phyloP scores from a whole-genome alignment of 2,329 filamentous ascomycete genomes.

The Trichoderma sp. region DNA sequence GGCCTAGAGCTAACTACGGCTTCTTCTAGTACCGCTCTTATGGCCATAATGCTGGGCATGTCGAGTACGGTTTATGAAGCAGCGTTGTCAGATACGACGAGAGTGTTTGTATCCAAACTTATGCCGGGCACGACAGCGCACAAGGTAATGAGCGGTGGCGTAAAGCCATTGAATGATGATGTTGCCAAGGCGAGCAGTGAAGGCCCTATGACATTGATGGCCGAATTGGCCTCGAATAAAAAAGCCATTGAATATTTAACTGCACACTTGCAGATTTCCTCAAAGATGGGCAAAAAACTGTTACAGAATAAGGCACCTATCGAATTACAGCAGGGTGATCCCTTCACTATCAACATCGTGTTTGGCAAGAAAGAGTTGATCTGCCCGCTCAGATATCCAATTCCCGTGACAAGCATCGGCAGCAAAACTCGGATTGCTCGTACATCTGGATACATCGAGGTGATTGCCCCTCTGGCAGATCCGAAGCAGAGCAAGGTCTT shows the following conservation, averaged over 20 bases:
- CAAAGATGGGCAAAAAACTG: slow-evolving; percentile 35
- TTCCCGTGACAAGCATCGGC: slow-evolving; percentile 37
- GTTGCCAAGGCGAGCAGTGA: slow-evolving; percentile 25
- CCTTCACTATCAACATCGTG: slow-evolving; percentile 42
- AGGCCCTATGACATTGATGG: slow-evolving; percentile 28
- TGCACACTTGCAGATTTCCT: slow-evolving; percentile 40
- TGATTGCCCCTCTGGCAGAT: slow-evolving; percentile 38
- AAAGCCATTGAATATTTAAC: slow-evolving; percentile 37
- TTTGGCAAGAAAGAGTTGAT: slow-evolving; percentile 36
- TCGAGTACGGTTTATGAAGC: slow-evolving; percentile 35
- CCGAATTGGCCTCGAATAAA: slow-evolving; percentile 32
- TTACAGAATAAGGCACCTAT: slow-evolving; percentile 40
- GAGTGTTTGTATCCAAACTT: slow-evolving; percentile 39
- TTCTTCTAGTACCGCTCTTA: slow-evolving; percentile 26
- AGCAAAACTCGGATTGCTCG: slow-evolving; percentile 43
- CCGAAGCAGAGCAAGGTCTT: slow-evolving; percentile 28
- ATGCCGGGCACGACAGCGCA: slow-evolving; percentile 36
- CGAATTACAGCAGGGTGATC: slow-evolving; percentile 37
- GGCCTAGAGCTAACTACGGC: slow-evolving; percentile 34
- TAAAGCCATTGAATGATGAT: slow-evolving; percentile 25
- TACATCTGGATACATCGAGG: slow-evolving; percentile 44
- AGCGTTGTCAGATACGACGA: slow-evolving; percentile 28
- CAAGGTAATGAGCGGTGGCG: slow-evolving; percentile 28
- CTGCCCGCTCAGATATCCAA: slow-evolving; percentile 40
- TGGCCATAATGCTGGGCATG: slow-evolving; percentile 28